phyloP scores from a whole-genome alignment of 2,329 filamentous ascomycete species.

The Calonectria fujianensis region DNA sequence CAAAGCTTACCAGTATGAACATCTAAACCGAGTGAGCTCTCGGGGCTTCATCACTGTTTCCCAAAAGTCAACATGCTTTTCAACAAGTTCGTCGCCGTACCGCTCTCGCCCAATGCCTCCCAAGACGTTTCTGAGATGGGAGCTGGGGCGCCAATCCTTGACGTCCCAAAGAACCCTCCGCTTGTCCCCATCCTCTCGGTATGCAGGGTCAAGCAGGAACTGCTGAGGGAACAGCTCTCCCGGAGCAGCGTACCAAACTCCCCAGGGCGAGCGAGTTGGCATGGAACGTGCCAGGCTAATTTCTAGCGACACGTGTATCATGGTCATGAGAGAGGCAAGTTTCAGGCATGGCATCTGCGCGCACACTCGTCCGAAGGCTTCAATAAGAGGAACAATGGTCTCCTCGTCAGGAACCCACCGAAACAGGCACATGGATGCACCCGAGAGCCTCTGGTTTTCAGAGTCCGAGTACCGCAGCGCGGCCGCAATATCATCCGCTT shows the following conservation, averaged over 20 bases:
- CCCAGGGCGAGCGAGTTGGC: constrained; percentile 43
- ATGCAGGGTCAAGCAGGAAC: constrained; percentile 45
- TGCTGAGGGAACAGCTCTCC: constrained; percentile 39
- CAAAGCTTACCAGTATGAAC: constrained; percentile 41
- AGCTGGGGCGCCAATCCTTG: constrained; percentile 42
- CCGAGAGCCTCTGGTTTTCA: constrained; percentile 41
- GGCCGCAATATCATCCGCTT: constrained; percentile 40
- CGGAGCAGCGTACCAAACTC: constrained; percentile 42
- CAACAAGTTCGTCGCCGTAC: constrained; percentile 42
- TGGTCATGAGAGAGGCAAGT: constrained; percentile 42
- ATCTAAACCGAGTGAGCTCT: constrained; percentile 41
- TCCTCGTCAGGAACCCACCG: constrained; percentile 45
- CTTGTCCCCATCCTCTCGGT: constrained; percentile 38
- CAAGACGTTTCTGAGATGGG: constrained; percentile 32
- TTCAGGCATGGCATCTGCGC: constrained; percentile 42
- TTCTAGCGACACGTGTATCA: constrained; percentile 41
- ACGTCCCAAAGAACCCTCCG: constrained; percentile 45
- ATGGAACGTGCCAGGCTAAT: constrained; percentile 37
- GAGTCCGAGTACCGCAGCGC: constrained; percentile 42
- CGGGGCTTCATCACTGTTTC: constrained; percentile 44
- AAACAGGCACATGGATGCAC: constrained; percentile 45
- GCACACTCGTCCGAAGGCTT: constrained; percentile 45
- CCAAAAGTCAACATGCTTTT: constrained; percentile 48
- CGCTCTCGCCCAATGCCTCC: constrained; percentile 40
- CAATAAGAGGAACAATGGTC: constrained; percentile 40